phyloP scores from a whole-genome alignment of 495 filamentous ascomycete genomes.

The Daldinia bambusicola region DNA sequence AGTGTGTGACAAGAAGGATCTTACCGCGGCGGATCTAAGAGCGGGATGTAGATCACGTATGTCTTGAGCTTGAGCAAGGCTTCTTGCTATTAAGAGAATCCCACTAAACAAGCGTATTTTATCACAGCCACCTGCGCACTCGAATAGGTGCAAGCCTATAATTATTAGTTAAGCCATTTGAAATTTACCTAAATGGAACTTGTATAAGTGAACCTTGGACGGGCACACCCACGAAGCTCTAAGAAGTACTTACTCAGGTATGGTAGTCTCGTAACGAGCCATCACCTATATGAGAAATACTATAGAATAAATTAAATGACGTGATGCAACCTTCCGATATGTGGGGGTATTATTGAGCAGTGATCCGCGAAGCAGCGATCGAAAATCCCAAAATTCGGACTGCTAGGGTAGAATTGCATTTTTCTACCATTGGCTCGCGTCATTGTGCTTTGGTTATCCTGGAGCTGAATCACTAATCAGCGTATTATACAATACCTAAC shows the following conservation, averaged over 20 bases:
- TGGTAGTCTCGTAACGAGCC: neutral
- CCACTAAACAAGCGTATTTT: neutral
- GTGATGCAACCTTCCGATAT: conserved; percentile 29
- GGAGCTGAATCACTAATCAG: neutral
- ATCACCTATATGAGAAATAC: conserved; percentile 1
- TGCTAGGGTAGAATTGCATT: conserved; percentile 15
- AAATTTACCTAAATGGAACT: neutral
- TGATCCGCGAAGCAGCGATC: conserved; percentile 14
- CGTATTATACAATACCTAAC: neutral
- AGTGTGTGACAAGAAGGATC: conserved; percentile 27
- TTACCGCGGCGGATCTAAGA: conserved; percentile 30
- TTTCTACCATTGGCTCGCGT: conserved; percentile 13
- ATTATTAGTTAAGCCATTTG: neutral
- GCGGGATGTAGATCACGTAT: conserved; percentile 12
- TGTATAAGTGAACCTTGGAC: neutral
- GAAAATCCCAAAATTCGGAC: conserved; percentile 21
- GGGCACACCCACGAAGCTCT: neutral
- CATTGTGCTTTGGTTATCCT: neutral
- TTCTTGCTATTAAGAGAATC: neutral
- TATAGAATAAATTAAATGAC: conserved; percentile 14
- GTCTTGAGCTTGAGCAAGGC: neutral
- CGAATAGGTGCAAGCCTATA: too few relatives aligned
- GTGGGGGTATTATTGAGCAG: conserved; percentile 36
- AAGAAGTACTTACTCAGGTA: neutral
- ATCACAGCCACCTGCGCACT: neutral